Conservation (phyloP, 805 yeast species). For the Saturnispora silvae region DNA sequence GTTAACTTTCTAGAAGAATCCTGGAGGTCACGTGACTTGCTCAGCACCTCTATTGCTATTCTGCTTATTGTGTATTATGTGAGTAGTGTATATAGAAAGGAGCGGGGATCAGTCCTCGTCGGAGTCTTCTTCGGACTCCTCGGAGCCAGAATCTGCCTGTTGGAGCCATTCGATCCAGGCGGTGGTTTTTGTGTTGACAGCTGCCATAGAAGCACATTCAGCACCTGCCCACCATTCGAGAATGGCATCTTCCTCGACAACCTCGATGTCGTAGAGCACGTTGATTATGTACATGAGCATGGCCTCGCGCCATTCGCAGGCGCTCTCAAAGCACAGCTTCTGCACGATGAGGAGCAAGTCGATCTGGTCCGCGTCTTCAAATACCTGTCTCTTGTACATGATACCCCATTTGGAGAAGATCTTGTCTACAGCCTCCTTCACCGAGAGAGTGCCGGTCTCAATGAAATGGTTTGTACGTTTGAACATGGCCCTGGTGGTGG, state of each 20-base stretch:
- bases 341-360: conserved; percentile 54
- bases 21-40: neutral
- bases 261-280: conserved; percentile 69
- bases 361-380: conserved; percentile 65
- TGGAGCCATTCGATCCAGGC: conserved; percentile 83
- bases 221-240: conserved; percentile 70
- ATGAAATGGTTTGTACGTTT: conserved; percentile 63
- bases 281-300: conserved; percentile 42
- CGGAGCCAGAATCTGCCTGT: conserved; percentile 44
- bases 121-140: conserved; percentile 11
- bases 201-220: conserved; percentile 28
- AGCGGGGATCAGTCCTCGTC: conserved; percentile 10
- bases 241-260: conserved; percentile 73
- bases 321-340: conserved; percentile 31
- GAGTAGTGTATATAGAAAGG: no score
- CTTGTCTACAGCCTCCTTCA: conserved; percentile 65
- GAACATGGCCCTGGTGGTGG: conserved; percentile 66
- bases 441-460: conserved; percentile 63
- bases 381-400: conserved; percentile 77
- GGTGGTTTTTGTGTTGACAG: conserved; percentile 45
- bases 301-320: conserved; percentile 38
- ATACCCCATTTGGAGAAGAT: conserved; percentile 74
- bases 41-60: no score
- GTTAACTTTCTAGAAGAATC: conserved; percentile 1
- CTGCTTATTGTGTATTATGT: no score